A percentile compares a stretch with the other conserved stretches of the same genome.
Conservation (phyloP, 345 rosid species). For the Salix suchowensis region DNA sequence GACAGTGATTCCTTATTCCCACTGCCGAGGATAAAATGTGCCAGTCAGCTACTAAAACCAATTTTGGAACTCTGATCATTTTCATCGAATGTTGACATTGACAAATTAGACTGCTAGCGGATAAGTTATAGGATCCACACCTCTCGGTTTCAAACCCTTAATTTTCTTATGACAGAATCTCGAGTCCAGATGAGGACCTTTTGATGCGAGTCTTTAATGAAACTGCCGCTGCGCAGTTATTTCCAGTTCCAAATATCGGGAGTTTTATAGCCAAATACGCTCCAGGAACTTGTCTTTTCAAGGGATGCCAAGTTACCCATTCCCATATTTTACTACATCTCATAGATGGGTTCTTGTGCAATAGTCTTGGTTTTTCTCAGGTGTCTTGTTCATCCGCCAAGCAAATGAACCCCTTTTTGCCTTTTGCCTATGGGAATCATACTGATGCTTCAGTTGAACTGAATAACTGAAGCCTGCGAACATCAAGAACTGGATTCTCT, state of each 20-base stretch:
- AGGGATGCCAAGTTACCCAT: neutral
- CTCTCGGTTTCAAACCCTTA: neutral
- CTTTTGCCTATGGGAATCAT: neutral
- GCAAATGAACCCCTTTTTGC: neutral
- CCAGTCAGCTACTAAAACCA: conserved; percentile 32
- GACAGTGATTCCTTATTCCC: conserved; percentile 28
- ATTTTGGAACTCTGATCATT: conserved; percentile 14
- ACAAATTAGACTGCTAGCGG: neutral
- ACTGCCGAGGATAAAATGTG: conserved; percentile 14
- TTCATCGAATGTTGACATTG: neutral
- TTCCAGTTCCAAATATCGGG: neutral
- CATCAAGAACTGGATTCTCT: too few relatives aligned
- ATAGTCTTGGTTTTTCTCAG: neutral
- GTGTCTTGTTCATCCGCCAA: neutral
- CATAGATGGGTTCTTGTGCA: neutral
- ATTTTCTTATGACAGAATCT: neutral
- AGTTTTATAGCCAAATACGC: neutral
- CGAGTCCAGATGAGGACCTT: neutral
- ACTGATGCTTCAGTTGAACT: too few relatives aligned
- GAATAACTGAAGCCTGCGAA: too few relatives aligned
- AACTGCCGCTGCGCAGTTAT: neutral
- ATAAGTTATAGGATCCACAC: neutral
- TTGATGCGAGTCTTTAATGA: neutral
- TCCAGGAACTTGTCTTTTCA: neutral
- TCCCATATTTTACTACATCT: neutral